Evolutionary conservation across 257 asterid species (phyloP), one percentile per base, ranked within the genome.

Genomic region (Scutellaria barbata): DNA sequence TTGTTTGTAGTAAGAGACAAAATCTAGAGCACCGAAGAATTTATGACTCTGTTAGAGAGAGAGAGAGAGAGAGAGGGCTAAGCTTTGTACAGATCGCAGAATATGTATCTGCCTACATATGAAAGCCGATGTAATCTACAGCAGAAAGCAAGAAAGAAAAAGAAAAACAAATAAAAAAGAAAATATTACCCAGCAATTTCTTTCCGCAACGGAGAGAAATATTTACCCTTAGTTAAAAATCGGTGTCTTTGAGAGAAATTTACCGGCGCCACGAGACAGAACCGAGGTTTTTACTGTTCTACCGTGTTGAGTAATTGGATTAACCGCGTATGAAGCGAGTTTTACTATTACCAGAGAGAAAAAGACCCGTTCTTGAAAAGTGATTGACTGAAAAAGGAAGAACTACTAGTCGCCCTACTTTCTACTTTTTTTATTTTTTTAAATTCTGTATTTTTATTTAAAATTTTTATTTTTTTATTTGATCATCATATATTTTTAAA

Each of bases 31-130:
- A 45, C 43, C 14, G 11, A 69, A 41, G 25, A 75, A 63, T 20
- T 57, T 37, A 20, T 14, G 43, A 22, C 52, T 30, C 30, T n/a
- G 8, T 13, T 56, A 8, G 20, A 66, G 70, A 66, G 53, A 65
- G 74, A 63, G 75, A 67, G 70, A 47, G 65, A 69, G 71, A 76
- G 46, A 3, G 55, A 43, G 39, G 22, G 43, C n/a, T 8, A 55
- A 45, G 76, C 81, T 76, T 76, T 62, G 84, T 56, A 37, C 63
- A 72, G 78, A 72, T 80, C 81, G 80, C 81, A 60, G 53, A 75
- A 39, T 51, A 59, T 25, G 40, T 14, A 13, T 73, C 67, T 22
- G 14, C 46, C 51, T 71, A 30, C 25, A 20, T 41, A 72, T 61
- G 67, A 62, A 22, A 47, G 71, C 46, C 71, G 71, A 40, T 62